phyloP scores from a whole-genome alignment of 1,139 yeast genomes.

The Pichia sp. region DNA sequence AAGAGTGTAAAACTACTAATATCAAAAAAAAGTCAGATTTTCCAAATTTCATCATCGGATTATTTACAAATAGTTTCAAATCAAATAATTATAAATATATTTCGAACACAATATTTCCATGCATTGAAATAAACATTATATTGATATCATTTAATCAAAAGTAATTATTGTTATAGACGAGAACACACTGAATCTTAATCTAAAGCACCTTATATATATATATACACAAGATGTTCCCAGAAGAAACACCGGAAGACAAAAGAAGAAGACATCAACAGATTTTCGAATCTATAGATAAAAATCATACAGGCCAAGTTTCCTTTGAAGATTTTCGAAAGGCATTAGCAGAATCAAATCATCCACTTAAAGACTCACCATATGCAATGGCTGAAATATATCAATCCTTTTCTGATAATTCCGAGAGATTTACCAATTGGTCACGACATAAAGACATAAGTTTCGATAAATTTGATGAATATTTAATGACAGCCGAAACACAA shows the following conservation, averaged over 20 bases:
- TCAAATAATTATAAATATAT: not conserved
- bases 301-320: conserved; percentile 50
- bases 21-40: too few species aligned
- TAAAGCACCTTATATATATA: not conserved
- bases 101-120: not conserved
- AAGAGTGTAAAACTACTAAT: too few species aligned
- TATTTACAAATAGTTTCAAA: not conserved
- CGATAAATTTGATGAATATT: conserved; percentile 28
- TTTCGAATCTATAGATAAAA: conserved; percentile 47
- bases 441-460: conserved; percentile 25
- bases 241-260: conserved; percentile 19
- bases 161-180: not conserved
- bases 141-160: not conserved
- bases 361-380: conserved; percentile 58
- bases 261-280: conserved; percentile 25
- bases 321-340: conserved; percentile 51
- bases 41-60: not conserved
- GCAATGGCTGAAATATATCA: conserved; percentile 39
- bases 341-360: conserved; percentile 49
- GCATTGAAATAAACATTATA: not conserved
- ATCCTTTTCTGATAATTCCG: conserved; percentile 21
- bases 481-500: conserved; percentile 36
- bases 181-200: not conserved
- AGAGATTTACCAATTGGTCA: conserved; percentile 21
- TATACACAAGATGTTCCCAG: conserved; percentile 6